Base-by-base conservation (phyloP, 129 eudicot genomes). In the Mikania micrantha region DNA sequence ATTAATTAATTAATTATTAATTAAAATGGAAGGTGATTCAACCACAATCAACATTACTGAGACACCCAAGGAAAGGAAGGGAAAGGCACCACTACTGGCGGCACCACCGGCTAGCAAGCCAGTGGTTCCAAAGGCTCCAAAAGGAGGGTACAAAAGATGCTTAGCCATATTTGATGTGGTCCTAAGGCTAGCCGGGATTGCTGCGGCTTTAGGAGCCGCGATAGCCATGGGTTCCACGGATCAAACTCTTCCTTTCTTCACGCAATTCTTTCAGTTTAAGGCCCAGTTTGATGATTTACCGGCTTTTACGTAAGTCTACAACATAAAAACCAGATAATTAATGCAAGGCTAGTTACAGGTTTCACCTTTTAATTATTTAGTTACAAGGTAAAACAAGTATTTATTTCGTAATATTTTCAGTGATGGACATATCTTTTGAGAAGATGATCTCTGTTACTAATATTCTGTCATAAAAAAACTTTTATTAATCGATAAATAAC, bases 171-270 rank as follows among this genome's bases (percentile, higher is more conserved):
- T 91, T 35, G 93, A 87, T 77, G 80, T 91, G 47, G 76, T 91
- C 15, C 61, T 88, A 8, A 86, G 97, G 77, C 38, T 91, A 44
- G 72, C 84, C 9, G 90, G 94, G 7, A 56, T 82, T 12, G 80
- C 85, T 2, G 65, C 88, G 12, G 88, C 90, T 62, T 71, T 91
- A 62, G 85, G 83, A 32, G 90, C 96, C 28, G 79, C 93, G 22
- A 79, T 81, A 45, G 68, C 85, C 52, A 91, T 91, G 97, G 96
- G 79, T 25, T 88, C 96, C 29, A 76, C 97, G 1, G 90, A 91
- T 17, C 87, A 91, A 52, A 88, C 96, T 1, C 97, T 91, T 13
- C 97, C 97, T 17, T 91, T 91, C 69, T 91, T 91, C 87, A 91
- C 96, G 59, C 96, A 88, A 64, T 91, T 88, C 83, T 84, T 91